phyloP scores from a whole-genome alignment of 768 basidiomycete genomes.

The Boletus edulis region DNA sequence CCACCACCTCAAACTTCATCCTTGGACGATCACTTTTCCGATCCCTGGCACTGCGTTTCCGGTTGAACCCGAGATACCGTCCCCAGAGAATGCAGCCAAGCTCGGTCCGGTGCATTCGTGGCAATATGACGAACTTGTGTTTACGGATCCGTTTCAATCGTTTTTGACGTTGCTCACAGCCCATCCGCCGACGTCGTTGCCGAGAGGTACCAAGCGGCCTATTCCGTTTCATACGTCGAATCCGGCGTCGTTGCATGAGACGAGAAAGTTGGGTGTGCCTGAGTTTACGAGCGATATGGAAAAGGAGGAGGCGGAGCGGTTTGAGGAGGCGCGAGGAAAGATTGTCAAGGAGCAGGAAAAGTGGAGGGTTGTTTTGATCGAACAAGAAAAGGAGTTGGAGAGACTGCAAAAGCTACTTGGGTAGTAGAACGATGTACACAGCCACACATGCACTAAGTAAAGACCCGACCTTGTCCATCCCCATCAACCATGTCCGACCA shows the following conservation, averaged over 20 bases:
- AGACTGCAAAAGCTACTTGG: slow-evolving; percentile 52
- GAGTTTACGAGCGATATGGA: slow-evolving; percentile 89
- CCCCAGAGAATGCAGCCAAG: slow-evolving; percentile 64
- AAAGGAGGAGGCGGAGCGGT: slow-evolving; percentile 74
- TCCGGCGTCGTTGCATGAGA: slow-evolving; percentile 58
- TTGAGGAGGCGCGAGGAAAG: slow-evolving; percentile 73
- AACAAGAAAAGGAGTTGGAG: slow-evolving; percentile 81
- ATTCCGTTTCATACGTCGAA: slow-evolving; percentile 74
- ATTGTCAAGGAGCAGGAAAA: slow-evolving; percentile 76
- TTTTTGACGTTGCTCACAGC: slow-evolving; percentile 79
- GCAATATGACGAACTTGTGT: slow-evolving; percentile 99
- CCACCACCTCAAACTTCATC: slow-evolving; percentile 95
- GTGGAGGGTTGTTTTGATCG: slow-evolving; percentile 63
- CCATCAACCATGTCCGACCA: slow-evolving; percentile 24
- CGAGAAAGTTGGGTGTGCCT: slow-evolving; percentile 60
- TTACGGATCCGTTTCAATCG: slow-evolving; percentile 86
- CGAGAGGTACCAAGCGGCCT: slow-evolving; percentile 54
- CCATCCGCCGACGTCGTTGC: slow-evolving; percentile 83
- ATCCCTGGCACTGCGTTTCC: slow-evolving; percentile 8
- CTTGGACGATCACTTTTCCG: slow-evolving; percentile 58
- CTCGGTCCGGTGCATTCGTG: slow-evolving; percentile 87
- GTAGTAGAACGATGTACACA: slow-evolving; percentile 3
- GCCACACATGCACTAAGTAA: slow-evolving; percentile 7
- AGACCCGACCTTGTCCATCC: no score
- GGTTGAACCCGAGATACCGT: slow-evolving; percentile 64